Percentiles rank a stretch among this genome's conserved stretches.
phyloP scores from a whole-genome alignment of 306 rosid genomes.

The Chamaecrista fasciculata region DNA sequence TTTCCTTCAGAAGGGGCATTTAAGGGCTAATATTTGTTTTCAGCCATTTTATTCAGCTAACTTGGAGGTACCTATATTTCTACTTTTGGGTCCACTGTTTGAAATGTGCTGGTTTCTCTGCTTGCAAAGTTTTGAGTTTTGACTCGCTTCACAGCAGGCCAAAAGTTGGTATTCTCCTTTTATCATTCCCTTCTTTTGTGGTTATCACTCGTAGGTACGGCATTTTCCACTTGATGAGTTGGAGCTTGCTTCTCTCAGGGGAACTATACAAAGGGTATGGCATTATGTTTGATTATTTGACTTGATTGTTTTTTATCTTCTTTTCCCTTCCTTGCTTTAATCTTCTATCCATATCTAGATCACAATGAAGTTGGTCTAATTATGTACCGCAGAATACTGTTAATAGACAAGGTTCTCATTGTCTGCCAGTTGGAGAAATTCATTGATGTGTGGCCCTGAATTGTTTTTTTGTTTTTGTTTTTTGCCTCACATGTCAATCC shows the following conservation, averaged over 20 bases:
- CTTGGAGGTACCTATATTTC: slow-evolving; percentile 72
- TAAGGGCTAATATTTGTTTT: slow-evolving; percentile 69
- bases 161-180: slow-evolving; percentile 7
- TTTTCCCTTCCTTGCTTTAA: slow-evolving; percentile 6
- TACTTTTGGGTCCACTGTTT: slow-evolving; percentile 23
- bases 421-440: not conserved
- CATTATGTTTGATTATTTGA: slow-evolving; percentile 17
- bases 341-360: not conserved
- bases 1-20: slow-evolving; percentile 85
- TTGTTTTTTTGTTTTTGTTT: too few relatives aligned
- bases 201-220: slow-evolving; percentile 55
- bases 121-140: slow-evolving; percentile 21
- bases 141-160: not conserved
- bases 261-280: slow-evolving; percentile 84
- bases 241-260: slow-evolving; percentile 95
- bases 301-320: slow-evolving; percentile 10
- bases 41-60: slow-evolving; percentile 82
- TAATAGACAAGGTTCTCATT: not conserved
- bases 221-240: slow-evolving; percentile 94
- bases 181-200: slow-evolving; percentile 19
- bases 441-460: not conserved
- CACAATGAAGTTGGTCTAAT: not conserved
- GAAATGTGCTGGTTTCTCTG: slow-evolving; percentile 21
- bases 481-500: not conserved
- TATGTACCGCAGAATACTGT: not conserved